phyloP scores from a whole-genome alignment of 495 filamentous ascomycete genomes.

The Xylaria intraflava region DNA sequence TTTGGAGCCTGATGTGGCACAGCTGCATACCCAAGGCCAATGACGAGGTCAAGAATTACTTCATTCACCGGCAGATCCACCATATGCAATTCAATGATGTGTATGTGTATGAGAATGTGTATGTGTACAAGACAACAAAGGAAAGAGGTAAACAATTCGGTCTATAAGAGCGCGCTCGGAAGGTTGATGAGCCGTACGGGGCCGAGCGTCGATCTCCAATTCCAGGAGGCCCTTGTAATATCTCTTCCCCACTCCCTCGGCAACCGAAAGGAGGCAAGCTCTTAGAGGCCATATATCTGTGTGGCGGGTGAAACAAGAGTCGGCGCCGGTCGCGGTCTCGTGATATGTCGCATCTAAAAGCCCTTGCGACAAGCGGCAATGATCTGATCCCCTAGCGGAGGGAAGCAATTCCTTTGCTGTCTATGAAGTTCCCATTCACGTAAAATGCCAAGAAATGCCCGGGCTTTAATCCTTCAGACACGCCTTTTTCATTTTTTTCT shows the following conservation, averaged over 20 bases:
- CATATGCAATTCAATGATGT: slow-evolving; percentile 15
- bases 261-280: slow-evolving; percentile 3
- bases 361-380: neutral
- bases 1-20: slow-evolving; percentile 1
- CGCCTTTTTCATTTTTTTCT: slow-evolving; percentile 5
- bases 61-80: slow-evolving; percentile 13
- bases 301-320: neutral
- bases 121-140: slow-evolving; percentile 15
- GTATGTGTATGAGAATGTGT: no score
- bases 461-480: slow-evolving; percentile 3
- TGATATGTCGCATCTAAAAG: neutral
- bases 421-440: slow-evolving; percentile 19
- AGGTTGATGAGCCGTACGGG: slow-evolving; percentile 9
- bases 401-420: slow-evolving; percentile 6
- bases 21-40: slow-evolving; percentile 1
- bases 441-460: slow-evolving; percentile 19
- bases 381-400: neutral
- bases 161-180: slow-evolving; percentile 15
- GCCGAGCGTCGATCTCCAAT: slow-evolving; percentile 7
- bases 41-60: slow-evolving; percentile 12
- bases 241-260: neutral
- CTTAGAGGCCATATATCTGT: neutral
- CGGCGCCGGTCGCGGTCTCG: slow-evolving; percentile 1
- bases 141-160: slow-evolving; percentile 11
- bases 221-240: slow-evolving; percentile 4